Evolutionary conservation across 169 alveolate species (phyloP).

Genomic region (Plasmodium vinckei): DNA sequence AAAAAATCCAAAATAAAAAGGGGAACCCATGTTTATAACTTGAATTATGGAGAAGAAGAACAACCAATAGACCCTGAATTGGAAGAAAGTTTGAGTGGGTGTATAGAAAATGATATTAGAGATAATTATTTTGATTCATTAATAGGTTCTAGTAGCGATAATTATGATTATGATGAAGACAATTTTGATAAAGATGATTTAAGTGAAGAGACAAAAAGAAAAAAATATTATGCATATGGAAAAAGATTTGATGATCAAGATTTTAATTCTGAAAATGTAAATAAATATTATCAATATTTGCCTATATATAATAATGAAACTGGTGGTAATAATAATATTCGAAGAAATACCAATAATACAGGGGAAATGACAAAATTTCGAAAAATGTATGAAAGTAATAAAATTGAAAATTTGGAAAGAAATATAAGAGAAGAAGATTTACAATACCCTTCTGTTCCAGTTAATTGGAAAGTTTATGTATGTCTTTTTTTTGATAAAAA

Average conservation of each 20-base stretch:
- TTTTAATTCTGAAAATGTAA: constrained; percentile 26
- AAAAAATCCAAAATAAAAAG: constrained; percentile 6
- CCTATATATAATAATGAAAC: constrained; percentile 14
- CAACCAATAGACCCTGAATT: constrained; percentile 53
- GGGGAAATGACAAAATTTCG: constrained; percentile 13
- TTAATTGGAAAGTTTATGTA: constrained; percentile 77
- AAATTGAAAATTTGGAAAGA: constrained; percentile 74
- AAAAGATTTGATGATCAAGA: constrained; percentile 25
- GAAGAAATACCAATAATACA: constrained; percentile 1
- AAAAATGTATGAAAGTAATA: constrained; percentile 39
- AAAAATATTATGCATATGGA: constrained; percentile 57
- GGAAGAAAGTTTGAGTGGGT: constrained; percentile 52
- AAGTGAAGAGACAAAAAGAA: constrained; percentile 70
- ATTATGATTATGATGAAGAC: constrained; percentile 42
- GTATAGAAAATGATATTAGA: constrained; percentile 51
- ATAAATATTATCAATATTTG: constrained; percentile 42
- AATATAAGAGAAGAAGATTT: constrained; percentile 78
- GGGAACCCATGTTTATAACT: constrained; percentile 1
- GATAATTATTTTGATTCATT: constrained; percentile 43
- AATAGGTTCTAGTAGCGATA: constrained; percentile 24
- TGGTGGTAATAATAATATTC: not conserved
- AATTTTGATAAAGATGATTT: constrained; percentile 45
- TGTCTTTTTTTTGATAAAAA: constrained; percentile 69
- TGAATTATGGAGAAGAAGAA: not conserved
- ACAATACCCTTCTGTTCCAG: constrained; percentile 78